Percentiles rank a stretch among this genome's conserved stretches.
These are phyloP conservation scores for Chaetothyriales sp. DNA, from an alignment of 2,329 filamentous ascomycete species.

Conservation along the genomic window DNA sequence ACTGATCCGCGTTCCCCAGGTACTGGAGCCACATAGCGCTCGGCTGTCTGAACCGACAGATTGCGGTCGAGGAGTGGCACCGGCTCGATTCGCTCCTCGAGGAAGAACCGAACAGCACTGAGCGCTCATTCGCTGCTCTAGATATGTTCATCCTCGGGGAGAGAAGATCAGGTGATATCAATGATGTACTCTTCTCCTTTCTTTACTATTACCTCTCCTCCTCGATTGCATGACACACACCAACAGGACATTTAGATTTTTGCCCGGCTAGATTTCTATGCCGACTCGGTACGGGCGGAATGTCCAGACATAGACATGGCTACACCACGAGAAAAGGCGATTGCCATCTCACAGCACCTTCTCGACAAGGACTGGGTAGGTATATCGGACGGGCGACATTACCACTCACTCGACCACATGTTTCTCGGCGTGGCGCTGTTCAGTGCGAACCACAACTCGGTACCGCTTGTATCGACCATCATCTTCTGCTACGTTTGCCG, in stretches of 20 bases:
- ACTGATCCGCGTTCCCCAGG: conserved; percentile 21
- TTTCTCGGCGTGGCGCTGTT: conserved; percentile 71
- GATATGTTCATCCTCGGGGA: conserved; percentile 77
- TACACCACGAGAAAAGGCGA: conserved; percentile 52
- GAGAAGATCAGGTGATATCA: conserved; percentile 50
- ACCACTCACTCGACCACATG: conserved; percentile 70
- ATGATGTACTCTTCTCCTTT: conserved; percentile 40
- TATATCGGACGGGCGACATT: conserved; percentile 51
- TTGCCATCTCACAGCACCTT: conserved; percentile 54
- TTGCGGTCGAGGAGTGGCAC: conserved; percentile 65
- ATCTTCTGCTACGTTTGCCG: conserved; percentile 73
- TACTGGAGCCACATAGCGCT: conserved; percentile 63
- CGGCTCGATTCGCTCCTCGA: conserved; percentile 25
- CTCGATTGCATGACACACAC: background rate
- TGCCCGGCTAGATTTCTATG: conserved; percentile 49
- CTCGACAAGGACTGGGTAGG: conserved; percentile 54
- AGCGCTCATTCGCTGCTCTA: conserved; percentile 64
- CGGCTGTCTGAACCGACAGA: conserved; percentile 62
- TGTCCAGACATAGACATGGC: conserved; percentile 40
- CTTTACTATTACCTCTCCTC: conserved; percentile 8
- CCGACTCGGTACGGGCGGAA: conserved; percentile 38
- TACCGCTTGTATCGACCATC: conserved; percentile 72
- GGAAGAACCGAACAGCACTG: conserved; percentile 21
- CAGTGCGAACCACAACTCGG: conserved; percentile 56
- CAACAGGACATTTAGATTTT: conserved; percentile 35